Evolutionary conservation across 1,139 yeast species (phyloP).

Genomic region (Debaryomycetaceae sp.): DNA sequence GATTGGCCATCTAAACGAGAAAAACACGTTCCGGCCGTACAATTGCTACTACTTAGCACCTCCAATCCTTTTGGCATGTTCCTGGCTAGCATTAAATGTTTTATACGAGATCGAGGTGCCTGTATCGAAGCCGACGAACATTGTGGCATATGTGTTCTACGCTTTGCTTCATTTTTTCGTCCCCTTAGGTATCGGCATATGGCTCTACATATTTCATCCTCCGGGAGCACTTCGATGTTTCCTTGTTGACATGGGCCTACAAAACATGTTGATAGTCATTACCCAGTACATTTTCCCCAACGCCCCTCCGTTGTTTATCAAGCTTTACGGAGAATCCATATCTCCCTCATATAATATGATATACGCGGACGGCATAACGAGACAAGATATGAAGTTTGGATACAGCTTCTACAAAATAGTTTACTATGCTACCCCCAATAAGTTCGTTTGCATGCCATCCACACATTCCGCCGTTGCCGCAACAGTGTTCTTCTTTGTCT

Average conservation of each 20-base stretch:
- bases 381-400: constrained; percentile 12
- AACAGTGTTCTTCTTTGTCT: constrained; percentile 12
- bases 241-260: constrained; percentile 10
- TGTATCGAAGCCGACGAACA: constrained; percentile 7
- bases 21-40: constrained; percentile 7
- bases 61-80: constrained; percentile 9
- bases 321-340: constrained; percentile 13
- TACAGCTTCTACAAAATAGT: constrained; percentile 9
- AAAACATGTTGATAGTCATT: constrained; percentile 9
- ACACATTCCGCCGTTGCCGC: constrained; percentile 14
- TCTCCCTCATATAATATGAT: constrained; percentile 14
- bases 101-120: constrained; percentile 8
- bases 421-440: constrained; percentile 14
- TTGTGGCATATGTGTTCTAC: constrained; percentile 12
- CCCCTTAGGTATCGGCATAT: constrained; percentile 9
- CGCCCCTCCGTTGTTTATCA: constrained; percentile 14
- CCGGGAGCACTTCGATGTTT: constrained; percentile 13
- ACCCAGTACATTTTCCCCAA: constrained; percentile 14
- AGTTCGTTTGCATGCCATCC: constrained; percentile 15
- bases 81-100: constrained; percentile 11
- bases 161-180: constrained; percentile 13
- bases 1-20: constrained; percentile 3
- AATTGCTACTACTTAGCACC: constrained; percentile 11
- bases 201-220: constrained; percentile 14
- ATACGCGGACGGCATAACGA: constrained; percentile 15